Conservation (phyloP, 108 stramenopile genomes). For the Skeletonema grethae region DNA sequence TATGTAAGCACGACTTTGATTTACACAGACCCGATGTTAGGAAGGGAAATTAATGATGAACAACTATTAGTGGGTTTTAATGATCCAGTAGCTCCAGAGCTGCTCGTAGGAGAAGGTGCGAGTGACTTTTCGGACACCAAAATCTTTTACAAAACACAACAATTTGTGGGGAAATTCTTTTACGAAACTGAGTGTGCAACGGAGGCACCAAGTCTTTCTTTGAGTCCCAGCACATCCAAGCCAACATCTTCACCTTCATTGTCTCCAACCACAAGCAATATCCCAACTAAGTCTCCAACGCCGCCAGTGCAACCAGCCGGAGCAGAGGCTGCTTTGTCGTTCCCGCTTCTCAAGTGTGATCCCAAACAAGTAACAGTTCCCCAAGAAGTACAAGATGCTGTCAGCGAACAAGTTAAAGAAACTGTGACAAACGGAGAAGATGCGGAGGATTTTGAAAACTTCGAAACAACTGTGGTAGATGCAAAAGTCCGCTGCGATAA, state of each 20-base stretch:
- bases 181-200: slow-evolving; percentile 26
- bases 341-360: neutral
- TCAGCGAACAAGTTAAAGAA: neutral
- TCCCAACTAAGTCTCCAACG: neutral
- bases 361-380: neutral
- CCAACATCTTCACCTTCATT: neutral
- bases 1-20: slow-evolving; percentile 14
- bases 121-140: slow-evolving; percentile 5
- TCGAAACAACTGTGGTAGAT: neutral
- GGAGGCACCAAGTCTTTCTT: slow-evolving; percentile 9
- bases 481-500: slow-evolving; percentile 1
- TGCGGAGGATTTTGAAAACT: neutral
- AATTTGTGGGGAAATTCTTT: slow-evolving; percentile 18
- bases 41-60: slow-evolving; percentile 3
- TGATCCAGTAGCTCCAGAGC: slow-evolving; percentile 9
- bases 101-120: slow-evolving; percentile 29
- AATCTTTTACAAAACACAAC: slow-evolving; percentile 6
- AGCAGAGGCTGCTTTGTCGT: neutral
- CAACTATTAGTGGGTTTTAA: neutral
- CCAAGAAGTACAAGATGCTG: neutral
- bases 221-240: slow-evolving; percentile 9
- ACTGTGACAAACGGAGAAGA: neutral
- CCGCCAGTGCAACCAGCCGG: neutral
- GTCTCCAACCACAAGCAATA: neutral
- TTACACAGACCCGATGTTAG: neutral